These are phyloP conservation scores for Penicillium occitanis DNA, from an alignment of 2,329 filamentous ascomycete species.

Conservation along the genomic window DNA sequence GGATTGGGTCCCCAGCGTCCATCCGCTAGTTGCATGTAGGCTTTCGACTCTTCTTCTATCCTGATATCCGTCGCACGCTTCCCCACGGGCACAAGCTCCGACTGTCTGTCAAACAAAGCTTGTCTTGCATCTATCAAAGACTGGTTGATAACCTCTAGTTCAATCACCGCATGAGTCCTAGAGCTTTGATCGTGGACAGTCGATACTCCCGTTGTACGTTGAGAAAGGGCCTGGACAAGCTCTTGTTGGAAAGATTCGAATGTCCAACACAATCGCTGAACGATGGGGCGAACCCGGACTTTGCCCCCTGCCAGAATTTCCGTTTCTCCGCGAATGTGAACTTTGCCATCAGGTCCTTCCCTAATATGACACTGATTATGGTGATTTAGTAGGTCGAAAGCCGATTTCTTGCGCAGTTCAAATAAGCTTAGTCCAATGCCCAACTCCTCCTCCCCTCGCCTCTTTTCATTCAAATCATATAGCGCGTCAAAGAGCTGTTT, in stretches of 20 bases:
- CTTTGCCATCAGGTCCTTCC: slow-evolving; percentile 43
- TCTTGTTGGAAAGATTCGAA: slow-evolving; percentile 35
- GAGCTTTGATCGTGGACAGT: slow-evolving; percentile 48
- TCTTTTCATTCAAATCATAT: slow-evolving; percentile 27
- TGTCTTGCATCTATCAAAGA: slow-evolving; percentile 38
- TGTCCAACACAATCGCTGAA: slow-evolving; percentile 30
- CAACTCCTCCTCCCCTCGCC: slow-evolving; percentile 23
- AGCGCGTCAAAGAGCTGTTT: slow-evolving; percentile 31
- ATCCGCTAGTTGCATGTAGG: slow-evolving; percentile 30
- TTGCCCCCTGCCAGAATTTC: slow-evolving; percentile 43
- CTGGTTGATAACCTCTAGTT: slow-evolving; percentile 45
- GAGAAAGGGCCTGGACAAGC: slow-evolving; percentile 33
- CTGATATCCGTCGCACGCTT: slow-evolving; percentile 45
- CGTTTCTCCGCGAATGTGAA: slow-evolving; percentile 46
- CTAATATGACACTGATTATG: slow-evolving; percentile 43
- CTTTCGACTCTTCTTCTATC: slow-evolving; percentile 40
- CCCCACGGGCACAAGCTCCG: slow-evolving; percentile 47
- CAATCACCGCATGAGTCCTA: slow-evolving; percentile 46
- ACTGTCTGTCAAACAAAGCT: slow-evolving; percentile 44
- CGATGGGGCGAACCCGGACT: slow-evolving; percentile 44
- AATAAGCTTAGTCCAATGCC: slow-evolving; percentile 44
- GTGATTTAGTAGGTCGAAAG: slow-evolving; percentile 45
- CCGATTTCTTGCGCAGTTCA: slow-evolving; percentile 44
- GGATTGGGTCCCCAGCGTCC: slow-evolving; percentile 40
- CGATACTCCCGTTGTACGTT: slow-evolving; percentile 40